Percentiles rank a stretch among this genome's conserved stretches.
Conservation (phyloP, 495 filamentous ascomycete species). For the Paragyromitra xinjiangensis region DNA sequence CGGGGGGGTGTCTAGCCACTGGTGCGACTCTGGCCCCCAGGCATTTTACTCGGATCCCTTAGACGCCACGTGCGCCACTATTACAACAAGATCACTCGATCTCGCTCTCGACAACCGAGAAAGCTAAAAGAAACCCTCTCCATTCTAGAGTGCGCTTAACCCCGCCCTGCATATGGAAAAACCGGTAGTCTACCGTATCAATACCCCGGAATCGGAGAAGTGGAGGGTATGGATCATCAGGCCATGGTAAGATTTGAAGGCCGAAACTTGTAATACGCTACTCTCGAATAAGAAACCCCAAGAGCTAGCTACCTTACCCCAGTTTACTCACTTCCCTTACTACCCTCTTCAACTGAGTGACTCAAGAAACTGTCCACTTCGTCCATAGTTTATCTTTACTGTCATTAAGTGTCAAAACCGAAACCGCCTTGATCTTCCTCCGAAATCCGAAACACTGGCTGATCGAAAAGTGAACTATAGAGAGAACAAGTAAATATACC, state of each 20-base stretch:
- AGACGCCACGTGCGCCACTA: constrained; percentile 17
- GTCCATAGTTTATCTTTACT: neutral
- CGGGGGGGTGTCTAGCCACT: neutral
- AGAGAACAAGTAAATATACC: constrained; percentile 1
- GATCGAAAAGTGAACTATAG: neutral
- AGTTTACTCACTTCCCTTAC: neutral
- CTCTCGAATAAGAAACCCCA: neutral
- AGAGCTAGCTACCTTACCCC: neutral
- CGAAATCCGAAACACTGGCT: neutral
- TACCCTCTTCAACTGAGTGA: neutral
- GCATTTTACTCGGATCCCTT: constrained; percentile 21
- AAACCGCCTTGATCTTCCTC: neutral
- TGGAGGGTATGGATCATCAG: neutral
- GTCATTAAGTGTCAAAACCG: neutral
- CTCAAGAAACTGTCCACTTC: neutral
- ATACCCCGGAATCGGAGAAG: neutral
- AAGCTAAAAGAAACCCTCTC: neutral
- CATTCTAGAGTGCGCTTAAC: neutral
- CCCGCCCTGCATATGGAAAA: neutral
- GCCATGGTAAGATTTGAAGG: neutral
- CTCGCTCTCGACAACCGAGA: neutral
- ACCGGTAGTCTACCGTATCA: neutral
- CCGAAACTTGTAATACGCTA: neutral
- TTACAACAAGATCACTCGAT: constrained; percentile 7
- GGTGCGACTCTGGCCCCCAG: neutral